Evolutionary conservation across 352 stramenopile species (phyloP), one percentile per base, ranked within the genome.

Genomic region (Globisporangium alternatum): DNA sequence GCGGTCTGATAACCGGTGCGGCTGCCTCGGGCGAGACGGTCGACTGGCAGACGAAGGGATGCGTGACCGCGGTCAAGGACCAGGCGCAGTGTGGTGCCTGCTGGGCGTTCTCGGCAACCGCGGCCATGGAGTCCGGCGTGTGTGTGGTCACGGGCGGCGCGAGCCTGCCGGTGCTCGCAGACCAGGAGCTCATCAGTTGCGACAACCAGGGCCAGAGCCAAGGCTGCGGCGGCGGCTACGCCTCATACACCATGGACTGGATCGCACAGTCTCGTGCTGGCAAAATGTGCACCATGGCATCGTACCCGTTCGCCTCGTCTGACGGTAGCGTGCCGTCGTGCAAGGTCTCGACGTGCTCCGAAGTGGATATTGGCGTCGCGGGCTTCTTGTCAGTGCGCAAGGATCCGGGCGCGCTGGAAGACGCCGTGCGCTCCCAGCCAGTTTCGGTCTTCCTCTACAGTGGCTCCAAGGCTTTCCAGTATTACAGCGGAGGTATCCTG

Each of bases 131-230:
- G 57, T 84, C 76, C 0, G 79, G 72, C 22, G 66, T 83, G 15
- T 88, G 76, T 30, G 77, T 84, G 12, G 65, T 68, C 3, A 79
- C 70, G 4, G 64, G 65, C n/a, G 39, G 66, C 19, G 68, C 70
- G 33, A 75, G 64, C 17, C 64, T 86, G 9, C 75, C 72, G 0
- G 67, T 58, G 30, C 75, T 92, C 30, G 60, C 79, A 0, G 80
- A 89, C 60, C 83, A 92, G 65, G 74, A 92, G 68, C 74, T 90
- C 61, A 86, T 90, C 61, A 89, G 79, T 30, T 92, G 83, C 48
- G 73, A 89, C 59, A 74, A 69, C 60, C 60, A 77, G 3, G 73
- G 76, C 44, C 66, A 78, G 25, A 84, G 74, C 67, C 65, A 62
- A 12, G 79, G 83, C 56, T 92, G 83, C 56, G 73, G 80, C 22